Evolutionary conservation across 1,139 yeast species (phyloP), one percentile per base, ranked within the genome.

Genomic region (Suhomyces wounanorum): DNA sequence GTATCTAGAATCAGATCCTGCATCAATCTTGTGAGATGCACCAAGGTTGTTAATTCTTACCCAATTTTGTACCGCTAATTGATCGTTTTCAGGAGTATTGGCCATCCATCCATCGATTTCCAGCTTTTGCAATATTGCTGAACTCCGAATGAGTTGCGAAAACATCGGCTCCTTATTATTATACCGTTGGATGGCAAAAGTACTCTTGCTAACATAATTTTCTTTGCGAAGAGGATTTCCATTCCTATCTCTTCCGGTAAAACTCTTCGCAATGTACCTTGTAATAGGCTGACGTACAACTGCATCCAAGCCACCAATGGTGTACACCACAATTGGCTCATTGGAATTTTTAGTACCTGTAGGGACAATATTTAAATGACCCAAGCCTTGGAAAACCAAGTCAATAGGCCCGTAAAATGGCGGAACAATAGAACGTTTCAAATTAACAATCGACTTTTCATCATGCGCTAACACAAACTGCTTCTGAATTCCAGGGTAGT

Each of bases 321-420:
- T 55, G 50, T 67, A 70, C 10, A 77, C 60, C 35, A 65, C 66
- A 33, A 75, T 53, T 1, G 75, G 68, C 8, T 65, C 65, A 43
- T 70, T 67, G 14, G 59, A 58, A 0, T 33, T 31, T 49, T 69
- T 70, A 1, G 64, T 54, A 1, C 96, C 94, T 0, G 87, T 83
- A 1, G 90, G 84, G 23, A 78, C 79, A 36, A 89, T 64, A 48
- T 84, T 83, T 1, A 89, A 58, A 55, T 80, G 83, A 0, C 96
- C 96, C 14, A 87, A 63, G 49, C 87, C 87, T 45, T 84, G 82
- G 13, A 90, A 60, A 0, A 89, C 89, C 26, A 89, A 61, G 58
- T 88, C 94, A 17, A 87, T 72, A 1, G 83, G 70, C 0, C 92
- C 95, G 47, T 69, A 70, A 57, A 85, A 85, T n/a, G 89, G 88